phyloP scores from a whole-genome alignment of 208 protist genomes.

The Polymyxa betae region DNA sequence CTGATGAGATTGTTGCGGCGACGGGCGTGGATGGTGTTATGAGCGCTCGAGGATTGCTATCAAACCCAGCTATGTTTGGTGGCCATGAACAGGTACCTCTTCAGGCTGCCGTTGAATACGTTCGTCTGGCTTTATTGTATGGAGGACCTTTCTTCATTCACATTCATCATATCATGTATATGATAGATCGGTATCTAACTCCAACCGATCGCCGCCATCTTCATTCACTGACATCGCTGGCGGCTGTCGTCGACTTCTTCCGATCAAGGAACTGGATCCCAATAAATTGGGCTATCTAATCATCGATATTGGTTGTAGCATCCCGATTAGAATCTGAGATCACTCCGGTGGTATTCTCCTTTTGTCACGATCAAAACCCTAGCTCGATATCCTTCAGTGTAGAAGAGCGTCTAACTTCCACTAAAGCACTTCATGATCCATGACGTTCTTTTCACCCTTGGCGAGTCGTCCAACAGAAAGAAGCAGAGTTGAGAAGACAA shows the following conservation, averaged over 20 bases:
- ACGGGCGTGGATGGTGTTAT: conserved; percentile 14
- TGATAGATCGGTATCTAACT: not conserved
- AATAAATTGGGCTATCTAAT: not conserved
- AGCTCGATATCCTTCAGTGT: no score
- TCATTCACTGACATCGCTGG: not conserved
- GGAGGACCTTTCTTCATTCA: conserved; percentile 22
- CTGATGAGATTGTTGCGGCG: not conserved
- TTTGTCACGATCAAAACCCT: no score
- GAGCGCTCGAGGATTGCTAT: not conserved
- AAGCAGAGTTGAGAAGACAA: no score
- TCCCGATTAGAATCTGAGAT: no score
- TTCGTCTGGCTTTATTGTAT: not conserved
- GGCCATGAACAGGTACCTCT: not conserved
- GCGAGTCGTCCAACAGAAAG: no score
- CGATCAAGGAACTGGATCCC: not conserved
- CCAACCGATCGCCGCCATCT: not conserved
- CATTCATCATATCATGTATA: conserved; percentile 34
- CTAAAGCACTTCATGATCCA: no score
- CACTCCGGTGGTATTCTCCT: no score
- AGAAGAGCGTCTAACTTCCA: no score
- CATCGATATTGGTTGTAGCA: no score
- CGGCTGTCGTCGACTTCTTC: not conserved
- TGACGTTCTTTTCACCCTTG: no score
- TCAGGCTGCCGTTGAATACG: not conserved
- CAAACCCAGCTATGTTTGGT: conserved; percentile 5